Evolutionary conservation across 192 early-diverging fungal species (phyloP), one percentile per base, ranked within the genome.

Genomic region (Linnemannia elongata): DNA sequence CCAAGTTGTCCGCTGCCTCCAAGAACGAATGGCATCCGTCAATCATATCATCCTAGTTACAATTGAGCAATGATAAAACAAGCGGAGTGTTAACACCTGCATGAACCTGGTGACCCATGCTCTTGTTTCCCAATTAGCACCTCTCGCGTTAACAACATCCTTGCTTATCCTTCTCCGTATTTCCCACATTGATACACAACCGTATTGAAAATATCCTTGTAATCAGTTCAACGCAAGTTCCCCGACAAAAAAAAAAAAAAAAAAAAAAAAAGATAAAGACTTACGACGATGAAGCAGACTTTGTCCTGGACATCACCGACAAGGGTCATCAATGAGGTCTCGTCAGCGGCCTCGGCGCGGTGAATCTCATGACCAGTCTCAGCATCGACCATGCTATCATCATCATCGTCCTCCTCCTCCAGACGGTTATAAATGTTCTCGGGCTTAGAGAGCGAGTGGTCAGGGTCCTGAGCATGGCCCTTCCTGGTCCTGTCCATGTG

Each of bases 301-400:
- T 95, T 95, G 73, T 92, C 94, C 73, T 93, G 90, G 75, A 99
- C 98, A 85, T 99, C 95, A 66, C 98, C 99, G 12, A 99, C 97
- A 24, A 99, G 94, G 44, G 96, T 94, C 91, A 97, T 96, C 27
- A 91, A 89, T 24, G 94, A 90, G 22, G 74, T 86, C 69, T 90
- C 83, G 30, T 81, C 82, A 13, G 90, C 91, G 68, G 76, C 85
- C 49, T 86, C 82, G 80, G 76, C 47, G 44, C 70, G 75, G 17
- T 76, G 71, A 30, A 72, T 12, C 36, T 93, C 91, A 60, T 92
- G 77, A 88, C 95, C 89, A 91, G 76, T 70, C 89, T 81, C 78
- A 57, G 86, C 79, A 75, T 81, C 81, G 18, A 78, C 74, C 74
- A 79, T 71, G 81, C 89, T 89, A 82, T 91, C 91, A 73, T 92